phyloP scores from a whole-genome alignment of 148 eudicot species.

The Camellia japonica region DNA sequence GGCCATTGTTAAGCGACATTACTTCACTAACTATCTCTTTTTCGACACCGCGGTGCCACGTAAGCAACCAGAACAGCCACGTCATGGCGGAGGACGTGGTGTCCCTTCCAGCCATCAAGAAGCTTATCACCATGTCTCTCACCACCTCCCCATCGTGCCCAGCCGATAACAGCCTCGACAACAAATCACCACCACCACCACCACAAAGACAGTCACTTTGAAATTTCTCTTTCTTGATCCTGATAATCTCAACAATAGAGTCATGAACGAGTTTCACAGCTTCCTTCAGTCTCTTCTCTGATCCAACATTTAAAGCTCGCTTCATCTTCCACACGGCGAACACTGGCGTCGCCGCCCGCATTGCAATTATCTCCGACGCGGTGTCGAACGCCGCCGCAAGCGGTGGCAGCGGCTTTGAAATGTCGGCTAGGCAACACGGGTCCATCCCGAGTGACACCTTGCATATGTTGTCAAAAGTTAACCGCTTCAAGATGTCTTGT shows the following conservation, averaged over 20 bases:
- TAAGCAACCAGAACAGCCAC: slow-evolving; percentile 69
- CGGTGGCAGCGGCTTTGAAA: slow-evolving; percentile 41
- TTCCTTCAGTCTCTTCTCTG: slow-evolving; percentile 46
- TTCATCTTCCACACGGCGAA: slow-evolving; percentile 61
- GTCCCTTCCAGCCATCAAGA: slow-evolving; percentile 81
- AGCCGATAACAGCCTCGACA: slow-evolving; percentile 49
- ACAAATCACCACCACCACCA: slow-evolving; percentile 30
- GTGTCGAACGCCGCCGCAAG: slow-evolving; percentile 60
- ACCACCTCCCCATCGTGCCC: slow-evolving; percentile 42
- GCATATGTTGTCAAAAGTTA: slow-evolving; percentile 74
- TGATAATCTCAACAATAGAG: slow-evolving; percentile 40
- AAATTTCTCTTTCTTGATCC: slow-evolving; percentile 23
- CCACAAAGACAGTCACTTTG: too few species aligned
- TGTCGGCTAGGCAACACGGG: slow-evolving; percentile 52
- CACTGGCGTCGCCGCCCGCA: slow-evolving; percentile 47
- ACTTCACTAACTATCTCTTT: slow-evolving; percentile 25
- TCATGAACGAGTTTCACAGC: slow-evolving; percentile 35
- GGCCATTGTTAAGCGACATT: neutral
- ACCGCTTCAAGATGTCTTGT: slow-evolving; percentile 67
- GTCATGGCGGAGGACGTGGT: slow-evolving; percentile 85
- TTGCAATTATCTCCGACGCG: slow-evolving; percentile 66
- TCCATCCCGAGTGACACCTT: slow-evolving; percentile 61
- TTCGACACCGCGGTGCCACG: slow-evolving; percentile 26
- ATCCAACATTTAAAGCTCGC: slow-evolving; percentile 48
- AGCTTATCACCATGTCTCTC: slow-evolving; percentile 76